Base-by-base conservation (phyloP, 169 alveolate species). In the Plasmodium berghei region DNA sequence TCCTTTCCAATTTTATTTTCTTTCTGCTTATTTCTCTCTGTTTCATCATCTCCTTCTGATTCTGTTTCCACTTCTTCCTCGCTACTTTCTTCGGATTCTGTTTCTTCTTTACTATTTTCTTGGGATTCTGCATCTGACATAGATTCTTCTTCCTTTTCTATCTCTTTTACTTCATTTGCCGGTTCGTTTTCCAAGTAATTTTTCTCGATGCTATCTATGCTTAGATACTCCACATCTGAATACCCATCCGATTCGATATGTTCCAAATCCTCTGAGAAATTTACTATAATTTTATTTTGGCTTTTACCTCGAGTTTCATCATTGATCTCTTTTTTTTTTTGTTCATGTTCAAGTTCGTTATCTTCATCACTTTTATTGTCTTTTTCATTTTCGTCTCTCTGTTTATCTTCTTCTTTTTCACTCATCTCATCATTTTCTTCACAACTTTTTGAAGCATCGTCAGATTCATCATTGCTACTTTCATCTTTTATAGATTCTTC, bases 181-280 rank as follows among this genome's bases (percentile, higher is more conserved):
- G 26, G 16, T 63, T 12, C 72, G 0, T 26, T n/a, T 12, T 63
- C 55, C 6, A 63, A 2, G 72, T 63, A 63, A 63, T 63, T 12
- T 63, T 34, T 63, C 10, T 63, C 72, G 22, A 28, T 20, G 40
- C 71, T 72, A 9, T 55, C 69, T 14, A 72, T 34, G 26, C 86
- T 72, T 28, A 72, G 56, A 72, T 52, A 72, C 8, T 55, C 26
- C 22, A 16, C 67, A 28, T 72, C 86, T 4, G 70, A 26, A 26
- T 14, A 48, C 10, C 24, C 80, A 70, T 54, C 46, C 22, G n/a
- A 16, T 34, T 34, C 42, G 8, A 34, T 34, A 34, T 34, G 42
- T 34, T 34, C 42, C 8, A 2, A 34, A 3, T 34, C 3, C 5
- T 34, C 42, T 34, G 42, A 34, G 4, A 34, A 34, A 34, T 3